Base-by-base conservation (phyloP, 2,329 filamentous ascomycete genomes). In the Whalleya microplaca region DNA sequence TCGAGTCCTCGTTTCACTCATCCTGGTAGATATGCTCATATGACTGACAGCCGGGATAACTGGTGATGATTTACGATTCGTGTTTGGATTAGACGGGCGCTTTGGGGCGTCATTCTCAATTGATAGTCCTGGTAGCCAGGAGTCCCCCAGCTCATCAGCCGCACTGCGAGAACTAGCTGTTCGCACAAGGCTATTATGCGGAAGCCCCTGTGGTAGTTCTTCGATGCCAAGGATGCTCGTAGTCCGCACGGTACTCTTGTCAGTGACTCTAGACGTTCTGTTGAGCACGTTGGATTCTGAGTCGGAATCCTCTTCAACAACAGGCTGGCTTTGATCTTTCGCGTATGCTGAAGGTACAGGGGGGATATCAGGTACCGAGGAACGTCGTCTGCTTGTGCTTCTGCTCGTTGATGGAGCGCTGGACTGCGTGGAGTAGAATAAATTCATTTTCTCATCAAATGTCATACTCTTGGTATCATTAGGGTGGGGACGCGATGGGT, bases 401-500 rank as follows among this genome's bases (percentile, higher is more conserved):
- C 21, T 51, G 19, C 45, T 54, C 20, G 51, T 58, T 53, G 60
- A 50, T 41, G 61, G 54, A 52, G 58, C 61, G 51, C 70, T 70
- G 46, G 72, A 57, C 48, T 76, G 69, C 7, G 71, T 67, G 2
- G 78, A 74, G 59, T 82, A 83, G 21, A 85, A 69, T 4, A 83
- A 67, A 1, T 75, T 71, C 72, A 85, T 81, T 66, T 84, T 85
- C 63, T 85, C 83, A 49, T 84, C 75, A 58, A 83, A 78, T 0
- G 80, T 83, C 82, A 84, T 85, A 65, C 80, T 84, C 68, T 78
- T 80, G 2, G 80, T 83, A 57, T 82, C 71, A 56, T 83, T 84
- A 2, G 81, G 78, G 5, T 76, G 72, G 18, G 81, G 73, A 16
- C 78, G 69, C 41, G 69, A 55, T 6, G 73, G 63, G 16, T 71